Conservation (phyloP, 768 basidiomycete species). For the Leucocoprinus leucothites region DNA sequence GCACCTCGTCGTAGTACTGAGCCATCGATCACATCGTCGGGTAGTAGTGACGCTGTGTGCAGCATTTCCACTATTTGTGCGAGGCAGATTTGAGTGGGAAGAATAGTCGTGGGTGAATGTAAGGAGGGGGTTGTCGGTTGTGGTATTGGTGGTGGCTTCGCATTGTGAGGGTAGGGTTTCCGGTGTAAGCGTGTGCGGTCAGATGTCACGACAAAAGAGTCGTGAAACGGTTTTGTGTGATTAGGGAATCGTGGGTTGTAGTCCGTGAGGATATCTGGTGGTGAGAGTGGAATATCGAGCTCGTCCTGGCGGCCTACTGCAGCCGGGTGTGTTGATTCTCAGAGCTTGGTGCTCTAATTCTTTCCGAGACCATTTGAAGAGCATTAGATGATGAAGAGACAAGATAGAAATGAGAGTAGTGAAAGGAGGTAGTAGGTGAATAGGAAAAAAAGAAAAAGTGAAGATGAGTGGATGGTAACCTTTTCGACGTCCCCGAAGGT, state of each 20-base stretch:
- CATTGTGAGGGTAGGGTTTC: constrained; percentile 24
- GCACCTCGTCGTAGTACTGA: constrained; percentile 75
- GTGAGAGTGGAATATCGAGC: constrained; percentile 70
- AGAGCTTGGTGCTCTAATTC: constrained; percentile 53
- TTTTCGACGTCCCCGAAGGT: too few species aligned
- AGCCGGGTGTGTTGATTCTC: constrained; percentile 49
- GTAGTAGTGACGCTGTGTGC: constrained; percentile 91
- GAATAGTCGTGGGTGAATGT: constrained; percentile 32
- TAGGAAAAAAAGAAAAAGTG: too few species aligned
- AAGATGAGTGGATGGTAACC: too few species aligned
- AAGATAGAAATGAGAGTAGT: too few species aligned
- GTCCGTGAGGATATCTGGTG: constrained; percentile 73
- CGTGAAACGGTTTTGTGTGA: constrained; percentile 53
- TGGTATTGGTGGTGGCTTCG: constrained; percentile 11
- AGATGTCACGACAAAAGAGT: constrained; percentile 36
- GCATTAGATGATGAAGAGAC: neutral
- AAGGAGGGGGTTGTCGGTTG: constrained; percentile 9
- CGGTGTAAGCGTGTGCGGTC: constrained; percentile 26
- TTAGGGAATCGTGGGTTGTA: constrained; percentile 77
- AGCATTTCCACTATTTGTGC: constrained; percentile 97
- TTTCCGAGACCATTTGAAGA: constrained; percentile 81
- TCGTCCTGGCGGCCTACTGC: constrained; percentile 51
- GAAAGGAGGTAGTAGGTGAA: too few species aligned
- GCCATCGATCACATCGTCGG: constrained; percentile 92
- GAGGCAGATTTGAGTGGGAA: constrained; percentile 87